These are phyloP conservation scores for Fusarium newnesense DNA, from an alignment of 2,329 filamentous ascomycete genomes.

Conservation along the genomic window DNA sequence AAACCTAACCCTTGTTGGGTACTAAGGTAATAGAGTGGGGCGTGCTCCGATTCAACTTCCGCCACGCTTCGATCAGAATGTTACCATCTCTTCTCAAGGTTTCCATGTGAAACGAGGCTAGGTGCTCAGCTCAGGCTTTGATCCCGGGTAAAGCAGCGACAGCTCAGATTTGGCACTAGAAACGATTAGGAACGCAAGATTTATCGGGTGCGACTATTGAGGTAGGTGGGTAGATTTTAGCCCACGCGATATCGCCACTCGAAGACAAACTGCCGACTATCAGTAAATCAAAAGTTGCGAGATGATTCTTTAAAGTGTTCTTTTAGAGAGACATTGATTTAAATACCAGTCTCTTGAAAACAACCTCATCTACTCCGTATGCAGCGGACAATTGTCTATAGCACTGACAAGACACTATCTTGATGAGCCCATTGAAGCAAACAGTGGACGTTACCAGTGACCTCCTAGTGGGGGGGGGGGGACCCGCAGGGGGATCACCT, in stretches of 20 bases:
- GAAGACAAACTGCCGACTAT: not conserved
- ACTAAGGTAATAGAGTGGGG: no score
- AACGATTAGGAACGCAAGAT: no score
- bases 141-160: no score
- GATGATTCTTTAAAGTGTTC: not conserved
- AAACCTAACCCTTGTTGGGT: no score
- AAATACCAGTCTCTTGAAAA: not conserved
- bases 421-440: constrained; percentile 6
- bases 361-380: not conserved
- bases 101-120: no score
- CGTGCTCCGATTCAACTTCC: no score
- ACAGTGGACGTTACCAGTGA: constrained; percentile 1
- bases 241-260: constrained; percentile 38
- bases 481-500: not conserved
- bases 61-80: no score
- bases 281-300: not conserved
- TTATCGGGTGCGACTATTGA: no score
- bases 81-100: no score
- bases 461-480: constrained; percentile 12
- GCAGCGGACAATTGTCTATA: not conserved
- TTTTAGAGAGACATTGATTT: not conserved
- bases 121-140: no score
- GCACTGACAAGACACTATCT: not conserved
- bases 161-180: no score
- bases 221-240: constrained; percentile 1